A percentile compares a stretch with the other conserved stretches of the same genome.
Evolutionary conservation across 1,284 basidiomycete species (phyloP).

Genomic region (Ceratobasidium sp.): DNA sequence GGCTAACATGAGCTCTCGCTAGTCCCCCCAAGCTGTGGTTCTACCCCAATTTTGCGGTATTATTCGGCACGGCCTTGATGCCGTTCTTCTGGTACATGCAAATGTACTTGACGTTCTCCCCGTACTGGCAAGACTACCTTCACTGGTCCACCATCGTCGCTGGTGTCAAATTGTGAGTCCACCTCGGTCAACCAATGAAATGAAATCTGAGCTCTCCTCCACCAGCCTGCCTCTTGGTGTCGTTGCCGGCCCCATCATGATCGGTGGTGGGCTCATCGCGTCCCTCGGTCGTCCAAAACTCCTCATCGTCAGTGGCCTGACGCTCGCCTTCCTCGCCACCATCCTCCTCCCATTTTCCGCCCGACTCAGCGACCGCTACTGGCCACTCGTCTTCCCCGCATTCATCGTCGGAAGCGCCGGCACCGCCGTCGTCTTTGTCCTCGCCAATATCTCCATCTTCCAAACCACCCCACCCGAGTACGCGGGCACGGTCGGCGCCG

Average conservation of each 20-base stretch:
- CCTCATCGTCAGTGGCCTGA: constrained; percentile 59
- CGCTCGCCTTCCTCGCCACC: constrained; percentile 58
- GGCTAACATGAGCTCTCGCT: not conserved
- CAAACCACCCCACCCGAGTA: constrained; percentile 44
- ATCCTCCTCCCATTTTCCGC: constrained; percentile 60
- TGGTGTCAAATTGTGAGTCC: constrained; percentile 43
- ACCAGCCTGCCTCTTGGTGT: constrained; percentile 41
- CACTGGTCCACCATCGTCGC: constrained; percentile 43
- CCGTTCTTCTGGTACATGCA: constrained; percentile 57
- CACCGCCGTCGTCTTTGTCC: constrained; percentile 39
- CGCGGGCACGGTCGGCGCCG: constrained; percentile 47
- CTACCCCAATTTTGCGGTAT: constrained; percentile 57
- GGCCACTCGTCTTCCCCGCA: constrained; percentile 62
- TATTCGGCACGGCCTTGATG: constrained; percentile 56
- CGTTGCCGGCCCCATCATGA: constrained; percentile 52
- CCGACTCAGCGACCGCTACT: constrained; percentile 57
- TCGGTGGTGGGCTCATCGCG: constrained; percentile 59
- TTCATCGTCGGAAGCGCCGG: constrained; percentile 51
- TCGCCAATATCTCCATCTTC: constrained; percentile 45
- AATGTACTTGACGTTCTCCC: constrained; percentile 42
- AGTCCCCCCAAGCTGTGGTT: constrained; percentile 59
- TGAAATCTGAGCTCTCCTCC: not conserved
- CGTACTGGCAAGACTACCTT: constrained; percentile 42
- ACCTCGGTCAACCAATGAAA: not conserved
- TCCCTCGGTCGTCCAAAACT: constrained; percentile 58